Evolutionary conservation across 441 rosid genomes (phyloP), one percentile per base, ranked within the genome.

Genomic region (Corymbia calophylla): DNA sequence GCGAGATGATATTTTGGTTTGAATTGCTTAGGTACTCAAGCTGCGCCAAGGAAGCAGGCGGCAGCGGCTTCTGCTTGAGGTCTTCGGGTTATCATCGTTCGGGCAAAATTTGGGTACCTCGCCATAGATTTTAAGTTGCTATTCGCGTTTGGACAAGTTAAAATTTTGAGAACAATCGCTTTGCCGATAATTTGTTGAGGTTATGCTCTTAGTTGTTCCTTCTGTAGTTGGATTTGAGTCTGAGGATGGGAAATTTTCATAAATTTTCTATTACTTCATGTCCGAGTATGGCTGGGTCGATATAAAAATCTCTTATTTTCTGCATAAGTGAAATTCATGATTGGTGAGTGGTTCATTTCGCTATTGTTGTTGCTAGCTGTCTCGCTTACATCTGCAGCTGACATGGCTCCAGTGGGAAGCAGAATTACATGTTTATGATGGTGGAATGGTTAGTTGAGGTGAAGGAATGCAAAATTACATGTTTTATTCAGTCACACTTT

Each of bases 41-140:
- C 98, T 16, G 94, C 96, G 53, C 98, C 98, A 53, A 95, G 96
- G 96, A 95, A 93, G 90, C 94, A 92, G 92, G 95, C 91, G 47
- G 96, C 94, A n/a, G 93, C 94, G 25, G 93, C 98, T 85, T 92
- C 97, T 82, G 92, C 96, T 54, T 96, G 93, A 93, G 93, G 44
- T 47, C 47, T 32, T 32, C 44, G 88, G 58, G 88, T 82, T 53
- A 88, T 80, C 84, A 55, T 86, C 70, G 19, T 88, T 88, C 53
- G 60, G 88, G 49, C 73, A 7, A 23, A 81, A 89, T 89, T 90
- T 44, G 85, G 87, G 64, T 54, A 73, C 87, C 55, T 49, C 39
- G 53, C 51, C 53, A 39, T 89, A 88, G 92, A 87, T 51, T 51
- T 89, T 90, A 88, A 87, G 70, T 89, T 31, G 81, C 64, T 56